phyloP scores from a whole-genome alignment of 441 rosid species.

The Kokia cookei region DNA sequence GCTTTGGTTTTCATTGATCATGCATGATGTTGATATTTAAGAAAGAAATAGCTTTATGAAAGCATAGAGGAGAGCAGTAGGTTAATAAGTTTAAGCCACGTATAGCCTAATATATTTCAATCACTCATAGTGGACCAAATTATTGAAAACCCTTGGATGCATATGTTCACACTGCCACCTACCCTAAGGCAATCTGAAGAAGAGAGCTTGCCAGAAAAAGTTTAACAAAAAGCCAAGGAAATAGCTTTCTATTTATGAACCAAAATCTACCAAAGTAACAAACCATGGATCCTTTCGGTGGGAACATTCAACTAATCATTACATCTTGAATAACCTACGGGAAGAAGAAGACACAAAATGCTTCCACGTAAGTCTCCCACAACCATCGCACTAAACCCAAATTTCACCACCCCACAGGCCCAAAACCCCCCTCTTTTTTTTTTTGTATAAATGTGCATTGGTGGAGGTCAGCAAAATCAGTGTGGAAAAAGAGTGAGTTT shows the following conservation, averaged over 20 bases:
- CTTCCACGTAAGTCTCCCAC: background rate
- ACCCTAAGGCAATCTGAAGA: background rate
- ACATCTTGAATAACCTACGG: background rate
- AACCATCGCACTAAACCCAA: slow-evolving; percentile 27
- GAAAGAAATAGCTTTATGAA: too few relatives aligned
- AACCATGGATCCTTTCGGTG: background rate
- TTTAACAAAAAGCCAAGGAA: background rate
- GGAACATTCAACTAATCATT: background rate
- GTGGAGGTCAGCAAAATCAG: background rate
- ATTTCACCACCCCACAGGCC: background rate
- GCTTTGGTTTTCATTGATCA: too few relatives aligned
- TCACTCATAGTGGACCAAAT: slow-evolving; percentile 1
- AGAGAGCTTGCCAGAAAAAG: background rate
- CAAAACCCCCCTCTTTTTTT: background rate
- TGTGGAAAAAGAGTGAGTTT: background rate
- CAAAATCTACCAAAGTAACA: background rate
- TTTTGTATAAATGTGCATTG: background rate
- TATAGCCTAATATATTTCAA: background rate
- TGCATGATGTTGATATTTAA: too few relatives aligned
- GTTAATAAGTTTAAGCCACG: background rate
- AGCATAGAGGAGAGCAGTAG: background rate
- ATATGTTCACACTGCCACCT: slow-evolving; percentile 19
- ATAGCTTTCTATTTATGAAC: background rate
- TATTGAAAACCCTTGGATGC: background rate
- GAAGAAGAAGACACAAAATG: background rate